Conservation (phyloP, 805 yeast genomes). For the Suhomyces sp. region DNA sequence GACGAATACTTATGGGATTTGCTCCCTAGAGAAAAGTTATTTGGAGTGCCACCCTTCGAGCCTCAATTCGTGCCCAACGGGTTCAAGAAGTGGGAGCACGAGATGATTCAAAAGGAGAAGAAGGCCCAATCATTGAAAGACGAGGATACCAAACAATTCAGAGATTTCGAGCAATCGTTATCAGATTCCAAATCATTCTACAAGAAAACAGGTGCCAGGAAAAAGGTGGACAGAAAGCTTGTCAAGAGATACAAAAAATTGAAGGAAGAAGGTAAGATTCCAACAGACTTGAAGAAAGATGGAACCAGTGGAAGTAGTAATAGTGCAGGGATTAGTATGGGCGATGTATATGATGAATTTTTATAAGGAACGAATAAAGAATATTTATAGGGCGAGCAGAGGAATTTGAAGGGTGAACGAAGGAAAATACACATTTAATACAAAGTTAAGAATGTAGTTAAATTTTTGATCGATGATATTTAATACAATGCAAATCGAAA, state of each 20-base stretch:
- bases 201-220: constrained; percentile 27
- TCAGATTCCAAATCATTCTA: constrained; percentile 25
- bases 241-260: constrained; percentile 32
- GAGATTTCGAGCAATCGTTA: constrained; percentile 18
- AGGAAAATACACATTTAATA: too few species aligned
- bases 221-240: constrained; percentile 36
- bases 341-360: constrained; percentile 4
- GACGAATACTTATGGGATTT: constrained; percentile 42
- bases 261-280: constrained; percentile 27
- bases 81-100: constrained; percentile 38
- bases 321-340: constrained; percentile 3
- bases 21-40: constrained; percentile 34
- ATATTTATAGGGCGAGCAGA: too few species aligned
- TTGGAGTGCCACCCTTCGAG: constrained; percentile 38
- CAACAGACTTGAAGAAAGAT: constrained; percentile 10
- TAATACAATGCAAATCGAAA: too few species aligned
- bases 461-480: too few species aligned
- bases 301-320: background rate
- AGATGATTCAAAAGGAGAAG: constrained; percentile 21
- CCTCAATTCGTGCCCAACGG: constrained; percentile 20
- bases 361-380: constrained; percentile 3
- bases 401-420: too few species aligned
- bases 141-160: constrained; percentile 22
- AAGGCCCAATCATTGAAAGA: constrained; percentile 19
- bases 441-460: too few species aligned